Evolutionary conservation across 106 monocot genomes (phyloP), one percentile per base, ranked within the genome.

Genomic region (Dioscorea dumetorum): DNA sequence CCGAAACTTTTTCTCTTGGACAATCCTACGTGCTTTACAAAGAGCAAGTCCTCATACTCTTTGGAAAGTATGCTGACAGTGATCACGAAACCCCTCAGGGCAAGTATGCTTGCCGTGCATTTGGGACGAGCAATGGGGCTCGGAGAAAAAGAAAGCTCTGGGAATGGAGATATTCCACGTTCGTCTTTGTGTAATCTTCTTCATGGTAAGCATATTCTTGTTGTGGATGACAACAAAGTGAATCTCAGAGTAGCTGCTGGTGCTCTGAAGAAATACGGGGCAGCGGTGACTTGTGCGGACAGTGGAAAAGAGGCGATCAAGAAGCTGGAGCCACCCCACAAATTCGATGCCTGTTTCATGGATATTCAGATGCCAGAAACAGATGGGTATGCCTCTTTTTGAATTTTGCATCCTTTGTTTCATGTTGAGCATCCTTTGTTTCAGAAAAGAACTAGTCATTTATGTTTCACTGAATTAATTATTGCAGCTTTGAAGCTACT

Each of bases 301-400:
- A 79, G 82, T 72, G 91, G 91, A 31, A 87, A 80, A 67, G 84
- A 79, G 67, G 91, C 91, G 10, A 82, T 87, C 20, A 50, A 50
- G 20, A 66, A 84, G 87, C 86, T 87, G 33, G 79, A 77, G 74
- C 91, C 91, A 62, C 91, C 91, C 8, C 91, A 91, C 60, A 60
- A 72, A 15, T 91, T 91, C 67, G 86, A 91, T 75, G 91, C 91
- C 57, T 91, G 91, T 60, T 91, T 91, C 60, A 91, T 91, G 91
- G 91, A 91, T 70, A 91, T 91, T 72, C 91, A 91, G 79, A 91
- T 91, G 91, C 91, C 91, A 50, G 87, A 84, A 72, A 87, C 87
- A 68, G 91, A 91, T 70, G 91, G 87, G 91, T 91, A 82, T 35
- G 24, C 52, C 4, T 48, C 10, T 14, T 33, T 33, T 64, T 33